Conservation (phyloP, 768 basidiomycete species). For the Mycena floridula region DNA sequence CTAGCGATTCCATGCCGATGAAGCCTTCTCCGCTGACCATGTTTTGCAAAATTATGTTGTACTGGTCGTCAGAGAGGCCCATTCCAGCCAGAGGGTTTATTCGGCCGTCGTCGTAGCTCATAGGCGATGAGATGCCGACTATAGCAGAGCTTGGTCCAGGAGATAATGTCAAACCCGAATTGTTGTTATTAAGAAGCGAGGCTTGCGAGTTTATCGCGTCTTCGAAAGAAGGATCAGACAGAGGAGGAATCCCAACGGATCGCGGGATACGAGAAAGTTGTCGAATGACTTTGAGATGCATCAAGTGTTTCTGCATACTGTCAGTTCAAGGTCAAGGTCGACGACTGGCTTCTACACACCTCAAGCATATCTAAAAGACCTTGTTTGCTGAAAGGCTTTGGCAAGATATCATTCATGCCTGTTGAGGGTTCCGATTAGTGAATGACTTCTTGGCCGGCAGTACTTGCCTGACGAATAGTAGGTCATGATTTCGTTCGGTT, state of each 20-base stretch:
- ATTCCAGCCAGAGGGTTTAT: constrained; percentile 84
- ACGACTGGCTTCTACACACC: constrained; percentile 43
- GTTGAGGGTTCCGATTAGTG: constrained; percentile 1
- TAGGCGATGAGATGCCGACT: constrained; percentile 10
- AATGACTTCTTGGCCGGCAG: neutral
- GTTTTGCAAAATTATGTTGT: constrained; percentile 69
- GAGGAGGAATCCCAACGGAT: constrained; percentile 59
- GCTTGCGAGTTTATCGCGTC: constrained; percentile 45
- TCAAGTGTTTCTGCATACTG: constrained; percentile 65
- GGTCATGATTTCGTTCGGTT: constrained; percentile 88
- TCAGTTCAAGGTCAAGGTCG: neutral
- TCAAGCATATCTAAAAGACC: constrained; percentile 90
- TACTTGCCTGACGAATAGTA: constrained; percentile 72
- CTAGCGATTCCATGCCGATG: constrained; percentile 25
- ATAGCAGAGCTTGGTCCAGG: constrained; percentile 4
- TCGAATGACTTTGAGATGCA: constrained; percentile 83
- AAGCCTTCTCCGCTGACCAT: constrained; percentile 63
- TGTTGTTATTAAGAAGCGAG: constrained; percentile 4
- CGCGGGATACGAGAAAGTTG: constrained; percentile 63
- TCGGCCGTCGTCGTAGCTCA: constrained; percentile 25
- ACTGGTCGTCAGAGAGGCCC: constrained; percentile 88
- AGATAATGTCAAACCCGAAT: neutral
- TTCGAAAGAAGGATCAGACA: constrained; percentile 48
- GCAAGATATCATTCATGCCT: constrained; percentile 96
- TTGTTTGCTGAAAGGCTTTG: constrained; percentile 97